phyloP scores from a whole-genome alignment of 2,329 filamentous ascomycete genomes.

The Ophiostoma sp. region DNA sequence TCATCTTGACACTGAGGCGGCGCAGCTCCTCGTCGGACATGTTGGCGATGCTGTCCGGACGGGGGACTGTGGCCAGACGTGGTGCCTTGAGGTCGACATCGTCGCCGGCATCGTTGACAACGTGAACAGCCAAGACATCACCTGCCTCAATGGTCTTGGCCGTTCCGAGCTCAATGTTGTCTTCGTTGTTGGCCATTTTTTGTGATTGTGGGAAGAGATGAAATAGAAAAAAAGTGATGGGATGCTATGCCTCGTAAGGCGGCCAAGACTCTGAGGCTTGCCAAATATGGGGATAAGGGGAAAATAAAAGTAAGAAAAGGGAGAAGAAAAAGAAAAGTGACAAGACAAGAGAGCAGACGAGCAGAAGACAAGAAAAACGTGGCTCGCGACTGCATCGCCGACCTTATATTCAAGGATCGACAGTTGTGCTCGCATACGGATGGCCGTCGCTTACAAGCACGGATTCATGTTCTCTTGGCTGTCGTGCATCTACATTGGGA shows the following conservation, averaged over 20 bases:
- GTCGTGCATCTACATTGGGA: neutral
- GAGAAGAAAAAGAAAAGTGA: neutral
- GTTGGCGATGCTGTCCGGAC: constrained; percentile 1
- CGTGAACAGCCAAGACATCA: neutral
- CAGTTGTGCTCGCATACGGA: neutral
- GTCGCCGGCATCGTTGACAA: neutral
- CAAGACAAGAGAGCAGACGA: neutral
- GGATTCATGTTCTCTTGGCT: neutral
- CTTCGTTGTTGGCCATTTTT: neutral
- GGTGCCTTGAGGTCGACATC: neutral
- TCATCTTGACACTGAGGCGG: constrained; percentile 19
- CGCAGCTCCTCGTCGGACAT: constrained; percentile 15
- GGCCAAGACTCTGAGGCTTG: neutral
- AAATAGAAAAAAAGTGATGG: neutral
- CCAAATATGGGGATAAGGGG: neutral
- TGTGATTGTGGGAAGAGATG: neutral
- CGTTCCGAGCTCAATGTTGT: neutral
- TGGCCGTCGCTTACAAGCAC: neutral
- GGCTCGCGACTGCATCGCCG: neutral
- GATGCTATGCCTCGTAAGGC: neutral
- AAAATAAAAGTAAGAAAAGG: neutral
- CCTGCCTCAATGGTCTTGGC: neutral
- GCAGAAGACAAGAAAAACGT: neutral
- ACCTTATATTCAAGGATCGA: neutral
- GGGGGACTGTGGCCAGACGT: neutral